A percentile compares a stretch with the other conserved stretches of the same genome.
phyloP scores from a whole-genome alignment of 495 filamentous ascomycete species.

The Lophiostoma macrostomum region DNA sequence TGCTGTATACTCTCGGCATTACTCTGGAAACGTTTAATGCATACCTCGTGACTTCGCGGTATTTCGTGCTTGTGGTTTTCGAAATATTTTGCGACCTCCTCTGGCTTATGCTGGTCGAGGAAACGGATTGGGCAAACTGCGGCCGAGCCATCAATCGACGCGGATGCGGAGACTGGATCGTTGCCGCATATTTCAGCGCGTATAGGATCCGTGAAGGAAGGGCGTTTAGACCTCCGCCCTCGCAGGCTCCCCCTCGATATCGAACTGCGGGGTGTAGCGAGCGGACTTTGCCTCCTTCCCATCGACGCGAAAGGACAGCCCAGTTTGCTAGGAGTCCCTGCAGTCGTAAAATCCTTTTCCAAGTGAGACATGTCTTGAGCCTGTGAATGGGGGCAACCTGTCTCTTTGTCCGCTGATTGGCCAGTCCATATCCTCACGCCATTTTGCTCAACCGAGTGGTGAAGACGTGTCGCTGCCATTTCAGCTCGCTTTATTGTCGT shows the following conservation, averaged over 20 bases:
- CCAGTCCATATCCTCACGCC: conserved; percentile 45
- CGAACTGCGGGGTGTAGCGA: conserved; percentile 35
- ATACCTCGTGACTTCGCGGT: conserved; percentile 85
- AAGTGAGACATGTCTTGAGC: conserved; percentile 41
- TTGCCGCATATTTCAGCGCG: conserved; percentile 58
- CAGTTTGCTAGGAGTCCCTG: conserved; percentile 58
- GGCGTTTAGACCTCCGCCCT: conserved; percentile 40
- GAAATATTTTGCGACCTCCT: conserved; percentile 86
- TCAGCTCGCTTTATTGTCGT: conserved; percentile 23
- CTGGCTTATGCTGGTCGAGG: conserved; percentile 81
- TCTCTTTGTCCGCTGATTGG: conserved; percentile 43
- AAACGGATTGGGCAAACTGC: conserved; percentile 77
- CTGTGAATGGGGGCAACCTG: conserved; percentile 41
- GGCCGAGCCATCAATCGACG: conserved; percentile 37
- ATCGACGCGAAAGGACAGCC: conserved; percentile 58
- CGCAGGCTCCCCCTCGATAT: conserved; percentile 38
- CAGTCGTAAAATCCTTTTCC: conserved; percentile 64
- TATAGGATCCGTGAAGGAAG: conserved; percentile 53
- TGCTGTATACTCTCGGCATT: conserved; percentile 77
- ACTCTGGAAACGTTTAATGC: conserved; percentile 79
- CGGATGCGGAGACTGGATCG: conserved; percentile 49
- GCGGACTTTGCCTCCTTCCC: conserved; percentile 21
- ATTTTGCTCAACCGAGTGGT: background rate
- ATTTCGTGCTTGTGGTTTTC: conserved; percentile 91
- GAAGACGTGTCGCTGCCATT: conserved; percentile 1